These are phyloP conservation scores for Pyrenochaeta sp. DNA, from an alignment of 2,329 filamentous ascomycete genomes.

Conservation along the genomic window DNA sequence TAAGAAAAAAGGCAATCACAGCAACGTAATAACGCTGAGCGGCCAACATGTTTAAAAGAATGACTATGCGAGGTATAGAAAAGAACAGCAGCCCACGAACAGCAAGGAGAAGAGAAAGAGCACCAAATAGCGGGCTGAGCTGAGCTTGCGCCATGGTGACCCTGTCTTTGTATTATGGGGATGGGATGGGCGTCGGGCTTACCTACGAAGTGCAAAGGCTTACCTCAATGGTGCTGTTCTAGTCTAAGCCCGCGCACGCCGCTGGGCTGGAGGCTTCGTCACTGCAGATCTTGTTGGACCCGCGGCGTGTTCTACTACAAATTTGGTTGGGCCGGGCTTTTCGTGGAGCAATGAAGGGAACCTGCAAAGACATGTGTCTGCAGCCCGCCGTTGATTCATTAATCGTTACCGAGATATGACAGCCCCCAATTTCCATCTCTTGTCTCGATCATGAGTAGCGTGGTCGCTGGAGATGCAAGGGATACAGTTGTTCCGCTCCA, in stretches of 20 bases:
- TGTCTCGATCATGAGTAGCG: background rate
- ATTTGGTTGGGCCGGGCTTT: background rate
- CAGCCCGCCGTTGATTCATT: background rate
- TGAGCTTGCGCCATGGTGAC: background rate
- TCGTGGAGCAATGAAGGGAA: background rate
- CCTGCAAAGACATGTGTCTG: background rate
- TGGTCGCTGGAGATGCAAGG: background rate
- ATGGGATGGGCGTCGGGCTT: background rate
- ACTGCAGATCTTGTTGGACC: background rate
- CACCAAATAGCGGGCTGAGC: background rate
- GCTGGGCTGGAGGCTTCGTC: background rate
- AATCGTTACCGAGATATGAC: background rate
- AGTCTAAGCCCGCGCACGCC: background rate
- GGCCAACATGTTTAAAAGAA: slow-evolving; percentile 20
- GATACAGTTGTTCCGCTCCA: background rate
- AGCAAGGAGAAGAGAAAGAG: background rate
- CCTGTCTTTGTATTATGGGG: background rate
- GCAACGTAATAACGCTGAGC: slow-evolving; percentile 21
- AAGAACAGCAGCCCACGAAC: background rate
- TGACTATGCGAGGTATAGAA: background rate
- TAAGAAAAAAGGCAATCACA: slow-evolving; percentile 19
- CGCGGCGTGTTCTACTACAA: background rate
- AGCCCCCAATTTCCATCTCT: background rate
- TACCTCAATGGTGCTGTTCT: background rate
- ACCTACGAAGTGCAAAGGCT: background rate